Base-by-base conservation (phyloP, 2,329 filamentous ascomycete species). In the Clathrospora elynae region DNA sequence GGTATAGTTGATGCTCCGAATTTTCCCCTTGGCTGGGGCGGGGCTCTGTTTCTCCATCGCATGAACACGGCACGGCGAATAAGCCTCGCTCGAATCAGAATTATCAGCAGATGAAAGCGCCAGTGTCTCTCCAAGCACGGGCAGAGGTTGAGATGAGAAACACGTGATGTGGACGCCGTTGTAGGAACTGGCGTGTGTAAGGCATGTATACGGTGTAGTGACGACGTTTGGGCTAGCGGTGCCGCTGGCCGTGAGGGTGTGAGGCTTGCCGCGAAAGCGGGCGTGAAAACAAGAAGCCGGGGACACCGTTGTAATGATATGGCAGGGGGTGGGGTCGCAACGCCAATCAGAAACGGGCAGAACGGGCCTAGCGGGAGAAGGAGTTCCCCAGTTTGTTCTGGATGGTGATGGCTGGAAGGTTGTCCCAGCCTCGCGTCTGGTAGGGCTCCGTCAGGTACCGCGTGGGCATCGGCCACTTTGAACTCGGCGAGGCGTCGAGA, bases 341-440 rank as follows among this genome's bases (percentile, higher is more conserved):
- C 42, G 49, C 62, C 58, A 68, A 68, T 67, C 53, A 65, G 46
- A 37, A 48, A 46, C 50, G 46, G 41, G 35, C 28, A 23, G 46
- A 56, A 53, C 53, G 45, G n/a, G 48, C 35, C 47, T 57, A 49
- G 52, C 51, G 52, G 58, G 57, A 42, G 44, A 51, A 42, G 42
- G 34, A 23, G 38, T 44, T 43, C 42, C 53, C 59, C 59, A 54
- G 66, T 64, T 64, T 50, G 61, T 49, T n/a, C 51, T 52, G 29
- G 51, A 55, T 43, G 43, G 44, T 39, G 50, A 42, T 51, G 51
- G 49, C 41, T 33, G 43, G 42, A 53, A 46, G 48, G 37, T 50
- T 56, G 42, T 42, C 31, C 48, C 55, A 55, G 51, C 47, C 58
- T 55, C 47, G n/a, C n/a, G n/a, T 36, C 34, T 42, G 33, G 34